These are phyloP conservation scores for Tephrocybe sp. DNA, from an alignment of 768 basidiomycete genomes.

Conservation along the genomic window DNA sequence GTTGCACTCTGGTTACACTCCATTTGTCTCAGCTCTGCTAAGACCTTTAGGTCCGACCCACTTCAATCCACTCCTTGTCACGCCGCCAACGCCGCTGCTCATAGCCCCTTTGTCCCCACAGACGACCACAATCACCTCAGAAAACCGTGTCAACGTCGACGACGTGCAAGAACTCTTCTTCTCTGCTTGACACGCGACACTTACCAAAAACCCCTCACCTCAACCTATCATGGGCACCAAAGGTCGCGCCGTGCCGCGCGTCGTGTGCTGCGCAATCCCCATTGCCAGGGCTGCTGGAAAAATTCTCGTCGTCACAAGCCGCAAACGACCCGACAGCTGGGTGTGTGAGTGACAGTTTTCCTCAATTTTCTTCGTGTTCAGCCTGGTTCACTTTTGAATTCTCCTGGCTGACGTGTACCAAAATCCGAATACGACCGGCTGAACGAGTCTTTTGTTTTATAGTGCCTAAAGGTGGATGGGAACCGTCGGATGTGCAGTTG, in stretches of 20 bases:
- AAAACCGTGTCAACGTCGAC: too few species aligned
- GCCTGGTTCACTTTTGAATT: not conserved
- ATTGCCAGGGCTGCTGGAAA: constrained; percentile 73
- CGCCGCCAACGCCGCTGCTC: not conserved
- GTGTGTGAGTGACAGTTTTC: constrained; percentile 68
- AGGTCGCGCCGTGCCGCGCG: constrained; percentile 77
- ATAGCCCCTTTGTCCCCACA: not conserved
- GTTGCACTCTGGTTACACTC: not conserved
- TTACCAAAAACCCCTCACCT: constrained; percentile 1
- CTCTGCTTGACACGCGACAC: constrained; percentile 1
- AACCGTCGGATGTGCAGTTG: constrained; percentile 74
- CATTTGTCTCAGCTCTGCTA: constrained; percentile 11
- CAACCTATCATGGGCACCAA: constrained; percentile 52
- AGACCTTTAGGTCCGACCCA: constrained; percentile 27
- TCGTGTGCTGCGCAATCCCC: constrained; percentile 91
- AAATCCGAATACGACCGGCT: constrained; percentile 12
- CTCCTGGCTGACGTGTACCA: constrained; percentile 12
- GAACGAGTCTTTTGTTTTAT: constrained; percentile 9
- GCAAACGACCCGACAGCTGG: constrained; percentile 80
- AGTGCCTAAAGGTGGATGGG: constrained; percentile 96
- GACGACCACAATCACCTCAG: not conserved
- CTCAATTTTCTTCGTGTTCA: constrained; percentile 10
- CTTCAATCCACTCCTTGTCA: not conserved
- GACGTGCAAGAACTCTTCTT: too few species aligned
- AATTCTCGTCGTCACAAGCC: constrained; percentile 81